phyloP scores from a whole-genome alignment of 2,329 filamentous ascomycete species.

The Rasamsonia emersonii region DNA sequence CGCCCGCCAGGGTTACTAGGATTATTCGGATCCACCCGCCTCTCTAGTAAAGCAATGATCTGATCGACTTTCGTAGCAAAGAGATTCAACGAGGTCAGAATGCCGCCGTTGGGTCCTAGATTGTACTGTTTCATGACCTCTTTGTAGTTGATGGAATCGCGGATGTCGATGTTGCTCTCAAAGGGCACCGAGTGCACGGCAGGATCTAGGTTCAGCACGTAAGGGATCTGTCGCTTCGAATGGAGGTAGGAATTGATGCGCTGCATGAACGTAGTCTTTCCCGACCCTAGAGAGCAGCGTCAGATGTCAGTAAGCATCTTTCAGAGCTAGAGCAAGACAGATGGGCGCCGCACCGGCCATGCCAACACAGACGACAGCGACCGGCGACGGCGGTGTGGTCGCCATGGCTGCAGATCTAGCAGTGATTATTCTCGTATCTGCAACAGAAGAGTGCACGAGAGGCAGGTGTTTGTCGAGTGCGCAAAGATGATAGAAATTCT shows the following conservation, averaged over 20 bases:
- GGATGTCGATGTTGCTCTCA: constrained; percentile 96
- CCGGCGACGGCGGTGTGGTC: constrained; percentile 43
- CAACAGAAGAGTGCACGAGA: too few relatives aligned
- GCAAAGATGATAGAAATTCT: constrained; percentile 13
- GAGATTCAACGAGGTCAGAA: constrained; percentile 88
- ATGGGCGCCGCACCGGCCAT: constrained; percentile 64
- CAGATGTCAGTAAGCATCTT: constrained; percentile 3
- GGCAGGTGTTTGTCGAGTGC: too few relatives aligned
- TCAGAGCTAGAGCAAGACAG: constrained; percentile 2
- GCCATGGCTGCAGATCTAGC: constrained; percentile 4
- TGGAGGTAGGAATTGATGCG: constrained; percentile 92
- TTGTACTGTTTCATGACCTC: constrained; percentile 99
- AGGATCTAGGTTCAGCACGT: constrained; percentile 94
- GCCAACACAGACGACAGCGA: constrained; percentile 85
- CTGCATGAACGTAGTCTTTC: constrained; percentile 99
- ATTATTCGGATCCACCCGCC: constrained; percentile 61
- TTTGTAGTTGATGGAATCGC: constrained; percentile 98
- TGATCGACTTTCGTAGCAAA: constrained; percentile 99
- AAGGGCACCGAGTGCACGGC: constrained; percentile 91
- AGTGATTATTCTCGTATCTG: too few relatives aligned
- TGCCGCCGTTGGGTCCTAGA: constrained; percentile 91
- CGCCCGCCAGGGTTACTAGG: constrained; percentile 37
- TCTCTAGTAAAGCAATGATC: constrained; percentile 80
- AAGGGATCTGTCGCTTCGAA: constrained; percentile 68
- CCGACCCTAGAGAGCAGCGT: constrained; percentile 54